A percentile compares a stretch with the other conserved stretches of the same genome.
These are phyloP conservation scores for Ostreobium quekettii DNA, from an alignment of 139 green algal genomes.

Conservation along the genomic window DNA sequence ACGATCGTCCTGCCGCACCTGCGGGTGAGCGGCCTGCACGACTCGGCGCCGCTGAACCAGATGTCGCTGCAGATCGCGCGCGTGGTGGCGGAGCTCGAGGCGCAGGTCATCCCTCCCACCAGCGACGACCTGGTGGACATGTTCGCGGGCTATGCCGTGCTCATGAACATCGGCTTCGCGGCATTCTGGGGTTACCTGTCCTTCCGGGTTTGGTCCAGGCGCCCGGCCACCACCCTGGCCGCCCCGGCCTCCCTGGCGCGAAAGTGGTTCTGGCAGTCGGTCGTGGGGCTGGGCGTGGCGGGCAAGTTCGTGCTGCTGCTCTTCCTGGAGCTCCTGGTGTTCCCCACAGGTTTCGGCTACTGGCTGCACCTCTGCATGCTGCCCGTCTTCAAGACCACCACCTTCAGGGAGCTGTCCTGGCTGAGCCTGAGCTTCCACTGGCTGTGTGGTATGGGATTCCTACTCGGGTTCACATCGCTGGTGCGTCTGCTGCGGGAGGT, in stretches of 20 bases:
- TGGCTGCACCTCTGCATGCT: constrained; percentile 27
- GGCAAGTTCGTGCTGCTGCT: constrained; percentile 25
- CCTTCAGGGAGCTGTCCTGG: constrained; percentile 3
- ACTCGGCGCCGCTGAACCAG: neutral
- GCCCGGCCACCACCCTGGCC: neutral
- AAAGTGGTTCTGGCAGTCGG: neutral
- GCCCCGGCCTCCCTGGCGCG: too few species aligned
- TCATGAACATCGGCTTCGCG: neutral
- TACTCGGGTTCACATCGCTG: constrained; percentile 24
- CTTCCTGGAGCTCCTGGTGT: constrained; percentile 15
- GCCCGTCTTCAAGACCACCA: constrained; percentile 14
- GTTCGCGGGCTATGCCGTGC: neutral
- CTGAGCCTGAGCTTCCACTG: constrained; percentile 23
- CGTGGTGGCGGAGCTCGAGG: neutral
- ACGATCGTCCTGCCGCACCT: neutral
- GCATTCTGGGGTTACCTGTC: neutral
- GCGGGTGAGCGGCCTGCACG: neutral
- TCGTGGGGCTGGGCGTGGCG: neutral
- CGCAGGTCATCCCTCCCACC: neutral
- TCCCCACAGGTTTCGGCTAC: constrained; percentile 18
- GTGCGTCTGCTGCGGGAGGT: constrained; percentile 21
- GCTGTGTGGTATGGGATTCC: constrained; percentile 21
- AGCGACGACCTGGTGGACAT: neutral
- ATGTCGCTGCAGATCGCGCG: neutral
- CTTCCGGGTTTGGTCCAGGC: neutral